These are phyloP conservation scores for Scenedesmus sp. DNA, from an alignment of 163 green algal species.

Conservation along the genomic window DNA sequence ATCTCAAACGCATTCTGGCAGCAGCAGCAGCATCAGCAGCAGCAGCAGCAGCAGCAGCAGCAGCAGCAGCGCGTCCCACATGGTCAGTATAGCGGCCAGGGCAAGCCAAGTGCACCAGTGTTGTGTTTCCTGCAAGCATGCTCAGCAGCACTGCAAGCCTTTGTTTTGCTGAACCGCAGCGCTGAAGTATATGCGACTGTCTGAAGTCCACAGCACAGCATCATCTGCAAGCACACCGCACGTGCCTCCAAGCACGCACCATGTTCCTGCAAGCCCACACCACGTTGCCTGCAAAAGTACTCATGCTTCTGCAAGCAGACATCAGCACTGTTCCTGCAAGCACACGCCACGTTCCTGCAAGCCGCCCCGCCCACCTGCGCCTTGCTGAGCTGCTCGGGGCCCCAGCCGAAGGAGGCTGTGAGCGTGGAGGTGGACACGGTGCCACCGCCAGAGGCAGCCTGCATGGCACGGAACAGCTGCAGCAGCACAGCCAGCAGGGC, in stretches of 20 bases:
- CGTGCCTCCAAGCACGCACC: too few relatives aligned
- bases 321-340: too few relatives aligned
- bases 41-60: neutral
- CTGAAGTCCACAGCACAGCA: too few relatives aligned
- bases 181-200: too few relatives aligned
- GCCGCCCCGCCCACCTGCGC: neutral
- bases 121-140: too few relatives aligned
- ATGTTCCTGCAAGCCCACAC: too few relatives aligned
- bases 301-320: neutral
- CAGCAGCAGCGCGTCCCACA: neutral
- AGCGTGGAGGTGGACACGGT: neutral
- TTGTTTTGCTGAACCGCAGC: neutral
- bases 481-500: neutral
- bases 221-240: too few relatives aligned
- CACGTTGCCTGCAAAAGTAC: too few relatives aligned
- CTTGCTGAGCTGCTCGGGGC: neutral
- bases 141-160: too few relatives aligned
- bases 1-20: slow-evolving; percentile 4
- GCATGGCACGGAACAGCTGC: slow-evolving; percentile 8
- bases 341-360: too few relatives aligned
- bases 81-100: neutral
- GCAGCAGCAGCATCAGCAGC: neutral
- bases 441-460: neutral
- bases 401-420: neutral
- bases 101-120: neutral